Evolutionary conservation across 177 flowering plant genomes (phyloP), one percentile per base, ranked within the genome.

Genomic region (Vitis hybrid): DNA sequence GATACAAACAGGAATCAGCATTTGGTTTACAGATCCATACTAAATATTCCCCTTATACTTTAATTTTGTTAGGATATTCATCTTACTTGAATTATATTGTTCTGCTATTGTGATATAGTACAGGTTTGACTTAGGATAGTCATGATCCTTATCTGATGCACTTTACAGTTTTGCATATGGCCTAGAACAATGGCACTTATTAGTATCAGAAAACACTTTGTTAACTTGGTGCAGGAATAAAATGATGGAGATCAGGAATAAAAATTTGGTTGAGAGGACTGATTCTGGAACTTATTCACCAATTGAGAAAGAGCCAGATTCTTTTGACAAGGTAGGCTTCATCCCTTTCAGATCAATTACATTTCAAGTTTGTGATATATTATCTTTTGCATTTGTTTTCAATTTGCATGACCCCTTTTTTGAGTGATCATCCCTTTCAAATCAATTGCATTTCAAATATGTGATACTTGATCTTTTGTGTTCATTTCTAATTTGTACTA

Each of bases 321-420:
- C 93, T 54, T 88, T 94, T 83, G 94, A 94, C 75, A 81, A 87
- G 96, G 98, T 91, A 75, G 22, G 14, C n/a, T 20, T 45, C 61
- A 58, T 67, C 26, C n/a, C 58, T 8, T 64, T 22, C 12, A 18
- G 9, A 10, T 29, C 9, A 26, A 10, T 18, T 31, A 15, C 45
- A 59, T 50, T 56, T 48, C 19, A 65, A 50, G 34, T 26, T 2
- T 26, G 29, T 65, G 6, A 6, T 49, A 53, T 19, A 34, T 51
- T 54, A 53, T 50, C 29, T 65, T 55, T 65, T 22, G 45, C 59
- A n/a, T 18, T 20, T 15, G 14, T 53, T 12, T 50, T 16, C 66
- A 4, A 39, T 15, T 9, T 60, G 13, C 7, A 29, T 0, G 2
- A 11, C 39, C 31, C 62, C 20, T 22, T 59, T 50, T 19, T 20